Evolutionary conservation across 176 grass and related monocot species (phyloP), one percentile per base, ranked within the genome.

Genomic region (Themeda triandra): DNA sequence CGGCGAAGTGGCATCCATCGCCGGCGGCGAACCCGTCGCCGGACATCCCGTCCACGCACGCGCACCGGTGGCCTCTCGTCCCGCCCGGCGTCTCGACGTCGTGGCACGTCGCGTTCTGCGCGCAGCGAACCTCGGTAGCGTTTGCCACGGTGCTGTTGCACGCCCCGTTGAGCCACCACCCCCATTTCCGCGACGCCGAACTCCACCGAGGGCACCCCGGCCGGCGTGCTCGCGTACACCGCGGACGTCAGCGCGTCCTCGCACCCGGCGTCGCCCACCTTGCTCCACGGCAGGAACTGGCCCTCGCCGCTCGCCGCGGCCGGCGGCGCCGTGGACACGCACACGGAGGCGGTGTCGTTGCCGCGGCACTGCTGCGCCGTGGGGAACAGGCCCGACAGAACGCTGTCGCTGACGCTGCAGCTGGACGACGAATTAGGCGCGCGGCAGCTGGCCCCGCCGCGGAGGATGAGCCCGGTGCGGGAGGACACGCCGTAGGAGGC

Each of bases 1-100:
- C 13, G 60, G 0, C 17, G 65, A 0, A 8, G 9, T 12, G 4
- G 76, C 96, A 98, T 6, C 96, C 96, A 0, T 63, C 66, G 78
- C 96, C 91, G 74, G 83, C 76, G 8, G 19, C 4, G 79, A 72
- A 98, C 0, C 96, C 96, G 63, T 98, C 93, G 32, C 96, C 96
- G 25, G 0, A 0, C 85, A 93, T 90, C 68, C 91, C 89, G 0
- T 21, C 12, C 0, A 4, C 0, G 75, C 96, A 98, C 37, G 0
- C 0, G 80, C 96, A 98, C 31, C 21, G 71, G 54, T 83, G 87
- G 0, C 85, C 96, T 31, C 0, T 0, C 21, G 1, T 0, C 0
- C 63, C 45, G 36, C 2, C 25, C 10, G 73, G 72, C 3, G 72
- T 79, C 6, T 0, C 0, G 1, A 92, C 72, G 19, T 10, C 5